Base-by-base conservation (phyloP, 129 eudicot species). In the Ambrosia artemisiifolia region DNA sequence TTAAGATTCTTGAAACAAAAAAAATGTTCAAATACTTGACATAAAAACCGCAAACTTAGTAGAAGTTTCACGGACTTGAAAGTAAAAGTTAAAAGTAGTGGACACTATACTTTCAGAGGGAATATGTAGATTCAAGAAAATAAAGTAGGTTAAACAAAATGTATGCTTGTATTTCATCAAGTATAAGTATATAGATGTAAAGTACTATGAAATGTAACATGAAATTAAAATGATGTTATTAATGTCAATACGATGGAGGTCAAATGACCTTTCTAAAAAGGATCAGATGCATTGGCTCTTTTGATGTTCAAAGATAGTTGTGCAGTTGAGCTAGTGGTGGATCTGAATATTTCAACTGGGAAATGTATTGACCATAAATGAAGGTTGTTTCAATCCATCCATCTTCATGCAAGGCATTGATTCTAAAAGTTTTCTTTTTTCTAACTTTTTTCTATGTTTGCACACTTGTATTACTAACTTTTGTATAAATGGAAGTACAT, bases 351-450 rank as follows among this genome's bases (percentile, higher is more conserved):
- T 48, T 67, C 44, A 28, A 30, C 14, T 3, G 19, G 8, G 13
- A 63, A 34, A n/a, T 36, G 14, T 34, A 63, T 35, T 36, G 63
- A 47, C 75, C 75, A 59, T 36, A 47, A 34, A 34, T 69, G 70
- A 59, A 76, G 70, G 11, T 57, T 68, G 38, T 54, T 76, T 7
- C 49, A 44, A 19, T 76, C 80, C 80, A 76, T 59, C 75, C 75
- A 59, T 76, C 69, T 57, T 16, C 32, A 76, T 76, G 63, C 14
- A 48, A 57, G 70, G 80, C 44, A 76, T 76, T 76, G 75, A 68
- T 76, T 76, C 80, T 53, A 33, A 76, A 63, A 76, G 46, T 28
- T 13, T 1, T 13, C 7, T 34, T 44, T 24, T 40, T 8, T 20
- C 10, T n/a, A 1, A 16, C 14, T 28, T 4, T 24, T 36, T 56